Evolutionary conservation across 345 rosid genomes (phyloP).

Genomic region (Mercurialis annua): DNA sequence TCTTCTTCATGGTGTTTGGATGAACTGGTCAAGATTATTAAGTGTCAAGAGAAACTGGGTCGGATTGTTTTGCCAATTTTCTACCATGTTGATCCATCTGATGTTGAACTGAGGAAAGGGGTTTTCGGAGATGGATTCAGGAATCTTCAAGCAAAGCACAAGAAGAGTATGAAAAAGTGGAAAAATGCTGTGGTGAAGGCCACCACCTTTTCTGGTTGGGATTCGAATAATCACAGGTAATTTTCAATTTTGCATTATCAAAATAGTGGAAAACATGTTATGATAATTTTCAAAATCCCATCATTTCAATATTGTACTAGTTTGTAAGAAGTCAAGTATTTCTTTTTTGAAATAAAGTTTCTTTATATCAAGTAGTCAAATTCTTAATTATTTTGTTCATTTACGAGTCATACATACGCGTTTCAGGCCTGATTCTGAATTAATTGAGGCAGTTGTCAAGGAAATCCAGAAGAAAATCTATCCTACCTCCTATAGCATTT

Average conservation of each 20-base stretch:
- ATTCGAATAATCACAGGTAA: not conserved
- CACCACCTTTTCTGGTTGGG: not conserved
- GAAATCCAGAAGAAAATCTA: slow-evolving; percentile 26
- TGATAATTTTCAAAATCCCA: no score
- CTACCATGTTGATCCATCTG: slow-evolving; percentile 29
- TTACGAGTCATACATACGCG: no score
- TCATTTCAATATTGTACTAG: no score
- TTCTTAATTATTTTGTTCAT: slow-evolving; percentile 11
- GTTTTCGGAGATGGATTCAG: not conserved
- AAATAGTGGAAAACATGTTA: not conserved
- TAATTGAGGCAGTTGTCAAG: slow-evolving; percentile 28
- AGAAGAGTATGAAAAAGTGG: slow-evolving; percentile 7
- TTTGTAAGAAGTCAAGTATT: no score
- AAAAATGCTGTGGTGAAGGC: slow-evolving; percentile 13
- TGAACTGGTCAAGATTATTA: slow-evolving; percentile 24
- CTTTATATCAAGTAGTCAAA: not conserved
- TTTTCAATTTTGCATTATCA: not conserved
- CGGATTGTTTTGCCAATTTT: slow-evolving; percentile 31
- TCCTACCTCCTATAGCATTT: not conserved
- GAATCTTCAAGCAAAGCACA: not conserved
- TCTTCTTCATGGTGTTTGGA: not conserved
- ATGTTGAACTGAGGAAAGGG: slow-evolving; percentile 13
- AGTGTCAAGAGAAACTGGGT: not conserved
- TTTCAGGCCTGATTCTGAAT: slow-evolving; percentile 33
- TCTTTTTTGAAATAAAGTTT: no score